These are phyloP conservation scores for Capsicum chinense DNA, from an alignment of 257 asterid species.

Conservation along the genomic window DNA sequence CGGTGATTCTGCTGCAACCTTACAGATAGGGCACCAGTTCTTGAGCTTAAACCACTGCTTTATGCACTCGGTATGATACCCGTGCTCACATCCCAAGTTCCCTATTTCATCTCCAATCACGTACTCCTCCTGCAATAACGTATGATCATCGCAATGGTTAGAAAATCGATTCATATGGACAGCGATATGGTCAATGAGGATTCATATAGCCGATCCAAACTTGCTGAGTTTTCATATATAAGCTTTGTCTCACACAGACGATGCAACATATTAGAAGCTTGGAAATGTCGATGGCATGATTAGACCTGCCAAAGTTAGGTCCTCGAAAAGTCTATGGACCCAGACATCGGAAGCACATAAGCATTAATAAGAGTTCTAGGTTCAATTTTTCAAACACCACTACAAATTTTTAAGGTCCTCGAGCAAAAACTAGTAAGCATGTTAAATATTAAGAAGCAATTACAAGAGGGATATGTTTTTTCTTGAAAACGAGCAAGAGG, in stretches of 20 bases:
- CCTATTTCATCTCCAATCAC: slow-evolving; percentile 71
- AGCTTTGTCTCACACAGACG: not conserved
- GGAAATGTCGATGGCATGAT: not conserved
- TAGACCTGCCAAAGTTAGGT: not conserved
- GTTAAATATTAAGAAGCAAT: not conserved
- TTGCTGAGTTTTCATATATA: not conserved
- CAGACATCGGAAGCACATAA: not conserved
- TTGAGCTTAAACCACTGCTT: slow-evolving; percentile 75
- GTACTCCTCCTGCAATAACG: slow-evolving; percentile 71
- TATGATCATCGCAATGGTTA: not conserved
- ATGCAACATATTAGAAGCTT: not conserved
- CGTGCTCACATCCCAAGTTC: slow-evolving; percentile 66
- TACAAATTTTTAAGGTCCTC: not conserved
- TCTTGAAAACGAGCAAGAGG: not conserved
- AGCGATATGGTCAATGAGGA: not conserved
- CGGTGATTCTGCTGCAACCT: slow-evolving; percentile 50
- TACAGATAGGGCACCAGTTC: slow-evolving; percentile 98
- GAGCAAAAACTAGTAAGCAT: not conserved
- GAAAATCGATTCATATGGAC: slow-evolving; percentile 3
- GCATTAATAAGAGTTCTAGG: not conserved
- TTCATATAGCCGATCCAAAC: not conserved
- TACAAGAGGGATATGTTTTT: not conserved
- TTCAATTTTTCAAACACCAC: not conserved
- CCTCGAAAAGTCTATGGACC: not conserved
- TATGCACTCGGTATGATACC: slow-evolving; percentile 67